Evolutionary conservation across 2,329 filamentous ascomycete genomes (phyloP).

Genomic region (Aspergillus brunneoviolaceus): DNA sequence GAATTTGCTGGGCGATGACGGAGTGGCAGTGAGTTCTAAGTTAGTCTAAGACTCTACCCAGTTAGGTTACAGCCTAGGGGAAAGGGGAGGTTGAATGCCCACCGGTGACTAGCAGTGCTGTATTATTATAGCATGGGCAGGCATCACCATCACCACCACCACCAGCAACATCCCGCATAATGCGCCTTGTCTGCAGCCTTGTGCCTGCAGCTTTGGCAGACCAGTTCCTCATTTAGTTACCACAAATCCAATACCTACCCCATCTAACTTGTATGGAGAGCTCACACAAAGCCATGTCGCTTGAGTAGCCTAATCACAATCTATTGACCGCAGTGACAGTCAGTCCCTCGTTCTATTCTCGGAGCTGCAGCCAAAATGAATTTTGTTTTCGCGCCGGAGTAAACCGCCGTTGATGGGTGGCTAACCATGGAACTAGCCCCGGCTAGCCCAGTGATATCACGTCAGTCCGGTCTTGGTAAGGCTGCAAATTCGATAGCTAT

Average conservation of each 20-base stretch:
- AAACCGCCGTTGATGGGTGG: constrained; percentile 8
- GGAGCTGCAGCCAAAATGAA: constrained; percentile 1
- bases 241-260: not conserved
- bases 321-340: not conserved
- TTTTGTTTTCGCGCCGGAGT: constrained; percentile 8
- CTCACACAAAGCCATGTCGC: not conserved
- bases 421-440: constrained; percentile 13
- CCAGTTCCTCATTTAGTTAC: not conserved
- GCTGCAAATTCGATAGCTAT: not conserved
- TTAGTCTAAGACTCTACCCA: not conserved
- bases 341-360: constrained; percentile 3
- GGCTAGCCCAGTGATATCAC: constrained; percentile 11
- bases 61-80: not conserved
- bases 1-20: constrained; percentile 8
- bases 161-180: not conserved
- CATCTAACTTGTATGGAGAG: not conserved
- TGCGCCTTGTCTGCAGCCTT: not conserved
- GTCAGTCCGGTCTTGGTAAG: constrained; percentile 1
- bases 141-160: no score
- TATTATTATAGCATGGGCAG: no score
- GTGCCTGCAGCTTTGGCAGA: not conserved
- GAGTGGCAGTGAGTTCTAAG: not conserved
- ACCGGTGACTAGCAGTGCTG: no score
- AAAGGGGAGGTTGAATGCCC: no score
- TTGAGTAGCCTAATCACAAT: not conserved